phyloP scores from a whole-genome alignment of 306 rosid species.

The Lathyrus tuberosus region DNA sequence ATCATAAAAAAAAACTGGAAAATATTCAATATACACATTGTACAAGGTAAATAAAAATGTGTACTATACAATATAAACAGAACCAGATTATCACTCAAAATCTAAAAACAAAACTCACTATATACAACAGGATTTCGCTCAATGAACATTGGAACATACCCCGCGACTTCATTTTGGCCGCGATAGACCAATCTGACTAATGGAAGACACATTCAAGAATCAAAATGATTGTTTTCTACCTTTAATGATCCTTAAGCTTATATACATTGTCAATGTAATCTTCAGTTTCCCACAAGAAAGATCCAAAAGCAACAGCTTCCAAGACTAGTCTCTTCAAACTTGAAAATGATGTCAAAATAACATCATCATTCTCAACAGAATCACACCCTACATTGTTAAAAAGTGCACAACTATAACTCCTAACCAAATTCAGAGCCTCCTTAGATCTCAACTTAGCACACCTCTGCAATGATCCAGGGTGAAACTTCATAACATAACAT shows the following conservation, averaged over 20 bases:
- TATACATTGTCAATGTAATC: slow-evolving; percentile 73
- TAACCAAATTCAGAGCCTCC: slow-evolving; percentile 74
- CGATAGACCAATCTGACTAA: not conserved
- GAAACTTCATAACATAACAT: slow-evolving; percentile 67
- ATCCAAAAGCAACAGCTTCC: slow-evolving; percentile 98
- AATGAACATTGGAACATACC: slow-evolving; percentile 12
- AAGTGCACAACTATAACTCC: slow-evolving; percentile 73
- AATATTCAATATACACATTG: slow-evolving; percentile 25
- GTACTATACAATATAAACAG: slow-evolving; percentile 41
- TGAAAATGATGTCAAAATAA: slow-evolving; percentile 81
- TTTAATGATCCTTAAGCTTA: slow-evolving; percentile 71
- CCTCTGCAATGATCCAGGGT: slow-evolving; percentile 70
- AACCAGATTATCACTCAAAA: slow-evolving; percentile 19
- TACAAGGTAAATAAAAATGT: slow-evolving; percentile 2
- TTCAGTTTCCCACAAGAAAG: slow-evolving; percentile 93
- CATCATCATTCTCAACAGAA: slow-evolving; percentile 55
- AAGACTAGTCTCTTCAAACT: slow-evolving; percentile 87
- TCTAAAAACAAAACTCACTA: slow-evolving; percentile 40
- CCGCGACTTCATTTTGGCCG: not conserved
- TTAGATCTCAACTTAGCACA: slow-evolving; percentile 80
- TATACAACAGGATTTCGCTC: slow-evolving; percentile 51
- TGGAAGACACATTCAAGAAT: not conserved
- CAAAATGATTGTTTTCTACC: slow-evolving; percentile 10
- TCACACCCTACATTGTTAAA: slow-evolving; percentile 56
- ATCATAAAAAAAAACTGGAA: slow-evolving; percentile 4